Evolutionary conservation across 768 basidiomycete genomes (phyloP).

Genomic region (Russula olivacea): DNA sequence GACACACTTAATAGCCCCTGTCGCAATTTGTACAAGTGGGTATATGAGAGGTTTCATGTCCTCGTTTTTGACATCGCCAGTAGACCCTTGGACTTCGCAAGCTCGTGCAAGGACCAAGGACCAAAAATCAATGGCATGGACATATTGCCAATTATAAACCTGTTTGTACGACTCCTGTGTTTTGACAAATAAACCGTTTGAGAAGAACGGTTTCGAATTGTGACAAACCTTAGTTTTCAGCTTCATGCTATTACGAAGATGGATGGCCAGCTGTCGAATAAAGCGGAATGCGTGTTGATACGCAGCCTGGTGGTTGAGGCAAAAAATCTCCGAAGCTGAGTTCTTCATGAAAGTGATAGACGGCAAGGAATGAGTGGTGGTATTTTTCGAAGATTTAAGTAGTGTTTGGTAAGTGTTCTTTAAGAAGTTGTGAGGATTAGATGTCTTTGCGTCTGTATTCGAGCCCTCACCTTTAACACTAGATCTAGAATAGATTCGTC

Average conservation of each 20-base stretch:
- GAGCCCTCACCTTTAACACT: slow-evolving; percentile 67
- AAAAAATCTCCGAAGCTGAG: slow-evolving; percentile 89
- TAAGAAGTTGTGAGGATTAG: not conserved
- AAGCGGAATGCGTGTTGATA: slow-evolving; percentile 97
- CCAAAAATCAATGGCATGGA: slow-evolving; percentile 97
- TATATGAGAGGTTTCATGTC: slow-evolving; percentile 87
- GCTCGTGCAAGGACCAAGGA: slow-evolving; percentile 77
- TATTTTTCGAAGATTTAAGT: slow-evolving; percentile 77
- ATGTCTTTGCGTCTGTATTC: not conserved
- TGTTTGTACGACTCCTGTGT: slow-evolving; percentile 81
- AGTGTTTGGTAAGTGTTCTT: slow-evolving; percentile 87
- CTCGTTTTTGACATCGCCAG: slow-evolving; percentile 54
- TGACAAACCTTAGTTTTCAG: slow-evolving; percentile 65
- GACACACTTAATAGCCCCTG: slow-evolving; percentile 87
- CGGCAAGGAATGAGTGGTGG: slow-evolving; percentile 81
- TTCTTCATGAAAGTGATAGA: slow-evolving; percentile 97
- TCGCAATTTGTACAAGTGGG: slow-evolving; percentile 88
- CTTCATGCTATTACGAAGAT: slow-evolving; percentile 88
- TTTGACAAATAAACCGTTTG: not conserved
- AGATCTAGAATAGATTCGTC: slow-evolving; percentile 80
- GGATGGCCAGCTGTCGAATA: slow-evolving; percentile 91
- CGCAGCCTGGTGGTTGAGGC: slow-evolving; percentile 59
- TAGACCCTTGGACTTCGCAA: slow-evolving; percentile 55
- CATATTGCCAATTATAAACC: slow-evolving; percentile 99
- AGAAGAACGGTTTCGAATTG: not conserved